Evolutionary conservation across 2,329 filamentous ascomycete species (phyloP).

Genomic region (Bipolaris zeicola): DNA sequence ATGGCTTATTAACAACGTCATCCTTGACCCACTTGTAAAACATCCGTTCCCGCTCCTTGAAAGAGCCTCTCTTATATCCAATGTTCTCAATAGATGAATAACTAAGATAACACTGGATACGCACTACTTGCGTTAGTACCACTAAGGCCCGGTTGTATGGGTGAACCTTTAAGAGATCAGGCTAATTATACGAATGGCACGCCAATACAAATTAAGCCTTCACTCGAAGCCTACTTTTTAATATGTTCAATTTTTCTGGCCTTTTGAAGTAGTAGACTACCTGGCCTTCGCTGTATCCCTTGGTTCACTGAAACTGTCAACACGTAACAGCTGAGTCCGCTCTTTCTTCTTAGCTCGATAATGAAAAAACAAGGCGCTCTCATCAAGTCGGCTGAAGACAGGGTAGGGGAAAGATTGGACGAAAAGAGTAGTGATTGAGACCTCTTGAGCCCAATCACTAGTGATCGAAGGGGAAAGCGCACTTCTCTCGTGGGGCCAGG

Average conservation of each 20-base stretch:
- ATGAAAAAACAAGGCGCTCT: constrained; percentile 8
- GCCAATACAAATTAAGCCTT: too few relatives aligned
- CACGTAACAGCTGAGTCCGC: constrained; percentile 6
- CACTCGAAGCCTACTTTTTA: constrained; percentile 4
- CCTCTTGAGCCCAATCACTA: constrained; percentile 8
- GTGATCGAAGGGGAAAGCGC: constrained; percentile 6
- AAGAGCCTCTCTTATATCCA: constrained; percentile 6
- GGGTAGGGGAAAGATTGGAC: constrained; percentile 2
- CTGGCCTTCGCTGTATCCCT: constrained; percentile 7
- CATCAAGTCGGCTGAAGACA: constrained; percentile 11
- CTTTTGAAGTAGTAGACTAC: constrained; percentile 8
- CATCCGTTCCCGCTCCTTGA: constrained; percentile 5
- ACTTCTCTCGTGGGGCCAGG: constrained; percentile 4
- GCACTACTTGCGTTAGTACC: constrained; percentile 11
- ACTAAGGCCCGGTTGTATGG: constrained; percentile 12
- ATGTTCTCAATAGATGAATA: constrained; percentile 8
- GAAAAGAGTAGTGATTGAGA: constrained; percentile 4
- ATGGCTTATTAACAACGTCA: constrained; percentile 3
- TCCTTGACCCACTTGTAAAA: constrained; percentile 7
- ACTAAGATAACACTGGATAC: constrained; percentile 1
- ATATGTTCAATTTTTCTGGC: constrained; percentile 8
- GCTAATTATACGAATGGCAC: too few relatives aligned
- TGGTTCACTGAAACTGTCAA: constrained; percentile 4
- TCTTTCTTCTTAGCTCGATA: constrained; percentile 8
- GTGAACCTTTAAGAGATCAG: constrained; percentile 7